Conservation (phyloP, 2,329 filamentous ascomycete species). For the Pseudocercospora macadamiae region DNA sequence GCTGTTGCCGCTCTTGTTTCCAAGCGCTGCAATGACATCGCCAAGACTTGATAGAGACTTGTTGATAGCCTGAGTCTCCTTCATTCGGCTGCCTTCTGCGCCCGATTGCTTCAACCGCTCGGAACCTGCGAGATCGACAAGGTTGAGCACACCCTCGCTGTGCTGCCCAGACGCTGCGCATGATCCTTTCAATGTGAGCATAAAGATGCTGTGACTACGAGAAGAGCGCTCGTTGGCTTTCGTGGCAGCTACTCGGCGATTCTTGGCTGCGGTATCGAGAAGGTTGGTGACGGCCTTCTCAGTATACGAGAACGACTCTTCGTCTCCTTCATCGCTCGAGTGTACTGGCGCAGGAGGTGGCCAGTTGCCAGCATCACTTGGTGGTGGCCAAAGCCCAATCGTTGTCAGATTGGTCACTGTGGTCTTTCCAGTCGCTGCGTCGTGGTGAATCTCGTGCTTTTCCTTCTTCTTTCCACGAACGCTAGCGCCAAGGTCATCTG, state of each 20-base stretch:
- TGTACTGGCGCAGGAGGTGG: constrained; percentile 29
- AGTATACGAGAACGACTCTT: constrained; percentile 28
- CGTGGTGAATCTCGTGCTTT: constrained; percentile 88
- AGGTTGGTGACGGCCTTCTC: constrained; percentile 34
- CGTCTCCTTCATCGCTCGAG: background rate
- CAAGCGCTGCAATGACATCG: constrained; percentile 93
- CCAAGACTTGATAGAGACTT: constrained; percentile 88
- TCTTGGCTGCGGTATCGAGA: constrained; percentile 76
- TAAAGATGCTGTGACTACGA: constrained; percentile 94
- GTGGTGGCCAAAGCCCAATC: constrained; percentile 74
- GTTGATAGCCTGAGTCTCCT: constrained; percentile 97
- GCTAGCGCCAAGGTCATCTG: constrained; percentile 33
- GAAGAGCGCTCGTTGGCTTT: constrained; percentile 95
- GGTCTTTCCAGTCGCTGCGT: constrained; percentile 79
- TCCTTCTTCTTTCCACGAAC: constrained; percentile 58
- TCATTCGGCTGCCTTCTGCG: constrained; percentile 82
- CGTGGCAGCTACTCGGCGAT: constrained; percentile 92
- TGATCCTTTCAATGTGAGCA: constrained; percentile 68
- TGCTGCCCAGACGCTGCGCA: constrained; percentile 78
- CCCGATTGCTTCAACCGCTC: constrained; percentile 87
- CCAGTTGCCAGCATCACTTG: constrained; percentile 62
- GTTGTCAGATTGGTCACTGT: constrained; percentile 78
- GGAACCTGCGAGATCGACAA: constrained; percentile 92
- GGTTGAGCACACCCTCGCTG: constrained; percentile 90
- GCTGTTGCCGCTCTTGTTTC: constrained; percentile 72